Evolutionary conservation across 2,329 filamentous ascomycete genomes (phyloP).

Genomic region (Periconia digitata): DNA sequence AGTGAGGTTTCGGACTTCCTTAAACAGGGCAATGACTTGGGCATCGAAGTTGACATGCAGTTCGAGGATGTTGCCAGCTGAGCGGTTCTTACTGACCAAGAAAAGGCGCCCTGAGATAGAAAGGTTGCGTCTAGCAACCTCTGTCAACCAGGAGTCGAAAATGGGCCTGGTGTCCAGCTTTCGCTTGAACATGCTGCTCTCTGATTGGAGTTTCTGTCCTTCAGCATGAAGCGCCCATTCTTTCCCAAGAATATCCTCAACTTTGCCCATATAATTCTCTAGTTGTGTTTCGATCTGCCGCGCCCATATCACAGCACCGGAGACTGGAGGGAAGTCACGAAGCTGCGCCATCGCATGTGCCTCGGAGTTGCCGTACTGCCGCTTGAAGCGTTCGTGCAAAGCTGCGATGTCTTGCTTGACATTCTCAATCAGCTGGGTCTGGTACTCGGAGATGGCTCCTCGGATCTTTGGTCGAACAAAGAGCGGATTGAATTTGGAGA

Average conservation of each 20-base stretch:
- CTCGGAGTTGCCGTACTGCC: slow-evolving; percentile 97
- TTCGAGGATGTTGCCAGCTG: slow-evolving; percentile 86
- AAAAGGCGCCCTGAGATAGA: slow-evolving; percentile 92
- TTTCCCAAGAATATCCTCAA: slow-evolving; percentile 94
- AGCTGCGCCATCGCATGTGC: slow-evolving; percentile 98
- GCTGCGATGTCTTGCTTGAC: slow-evolving; percentile 94
- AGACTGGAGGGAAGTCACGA: slow-evolving; percentile 91
- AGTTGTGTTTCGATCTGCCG: slow-evolving; percentile 96
- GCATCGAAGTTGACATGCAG: slow-evolving; percentile 94
- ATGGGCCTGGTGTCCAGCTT: slow-evolving; percentile 94
- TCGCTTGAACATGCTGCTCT: slow-evolving; percentile 91
- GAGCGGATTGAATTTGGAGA: slow-evolving; percentile 98
- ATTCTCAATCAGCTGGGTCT: slow-evolving; percentile 96
- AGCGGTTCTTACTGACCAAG: slow-evolving; percentile 81
- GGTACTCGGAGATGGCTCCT: slow-evolving; percentile 95
- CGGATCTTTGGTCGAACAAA: slow-evolving; percentile 99
- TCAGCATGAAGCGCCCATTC: slow-evolving; percentile 95
- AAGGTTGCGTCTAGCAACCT: slow-evolving; percentile 84
- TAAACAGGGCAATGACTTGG: slow-evolving; percentile 96
- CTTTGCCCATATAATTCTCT: slow-evolving; percentile 96
- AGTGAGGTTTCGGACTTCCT: slow-evolving; percentile 92
- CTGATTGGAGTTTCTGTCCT: slow-evolving; percentile 87
- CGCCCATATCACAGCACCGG: slow-evolving; percentile 96
- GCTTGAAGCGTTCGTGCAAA: slow-evolving; percentile 96
- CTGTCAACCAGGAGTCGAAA: slow-evolving; percentile 92